Percentiles rank a stretch among this genome's conserved stretches.
Conservation (phyloP, 176 grass and related monocot genomes). For the Avena atlantica region DNA sequence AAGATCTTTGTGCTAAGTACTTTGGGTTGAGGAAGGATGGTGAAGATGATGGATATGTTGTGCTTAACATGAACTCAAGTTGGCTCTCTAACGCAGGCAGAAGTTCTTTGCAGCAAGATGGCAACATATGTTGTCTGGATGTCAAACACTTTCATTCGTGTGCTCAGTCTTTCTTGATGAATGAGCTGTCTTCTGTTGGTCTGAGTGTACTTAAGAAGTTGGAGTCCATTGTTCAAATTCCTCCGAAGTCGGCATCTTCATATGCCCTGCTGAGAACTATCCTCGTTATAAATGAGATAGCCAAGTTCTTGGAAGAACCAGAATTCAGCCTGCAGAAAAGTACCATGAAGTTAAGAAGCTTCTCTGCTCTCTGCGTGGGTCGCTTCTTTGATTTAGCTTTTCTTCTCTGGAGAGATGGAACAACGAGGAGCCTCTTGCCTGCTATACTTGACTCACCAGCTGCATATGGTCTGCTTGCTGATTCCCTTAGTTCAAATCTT, state of each 20-base stretch:
- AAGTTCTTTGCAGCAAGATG: constrained; percentile 42
- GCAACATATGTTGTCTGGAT: constrained; percentile 36
- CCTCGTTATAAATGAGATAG: constrained; percentile 45
- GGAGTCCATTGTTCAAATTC: constrained; percentile 45
- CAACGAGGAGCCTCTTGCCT: constrained; percentile 28
- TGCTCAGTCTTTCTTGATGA: constrained; percentile 56
- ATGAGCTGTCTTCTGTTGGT: constrained; percentile 68
- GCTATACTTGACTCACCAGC: constrained; percentile 38
- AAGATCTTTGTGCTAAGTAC: constrained; percentile 70
- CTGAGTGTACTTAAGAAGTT: constrained; percentile 57
- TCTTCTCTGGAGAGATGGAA: constrained; percentile 37
- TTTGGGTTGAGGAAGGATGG: constrained; percentile 67
- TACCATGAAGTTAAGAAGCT: constrained; percentile 7
- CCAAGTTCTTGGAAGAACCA: constrained; percentile 53
- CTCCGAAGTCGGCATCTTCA: not conserved
- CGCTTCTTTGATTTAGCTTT: constrained; percentile 52
- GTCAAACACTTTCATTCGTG: constrained; percentile 39
- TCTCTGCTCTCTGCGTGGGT: not conserved
- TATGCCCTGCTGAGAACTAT: constrained; percentile 39
- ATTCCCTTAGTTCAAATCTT: constrained; percentile 38
- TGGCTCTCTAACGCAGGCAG: constrained; percentile 53
- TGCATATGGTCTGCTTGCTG: constrained; percentile 49
- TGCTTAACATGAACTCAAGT: constrained; percentile 60
- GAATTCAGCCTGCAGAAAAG: constrained; percentile 32
- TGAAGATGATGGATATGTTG: constrained; percentile 10